Evolutionary conservation across 768 basidiomycete species (phyloP).

Genomic region (Cystofilobasidium ferigula): DNA sequence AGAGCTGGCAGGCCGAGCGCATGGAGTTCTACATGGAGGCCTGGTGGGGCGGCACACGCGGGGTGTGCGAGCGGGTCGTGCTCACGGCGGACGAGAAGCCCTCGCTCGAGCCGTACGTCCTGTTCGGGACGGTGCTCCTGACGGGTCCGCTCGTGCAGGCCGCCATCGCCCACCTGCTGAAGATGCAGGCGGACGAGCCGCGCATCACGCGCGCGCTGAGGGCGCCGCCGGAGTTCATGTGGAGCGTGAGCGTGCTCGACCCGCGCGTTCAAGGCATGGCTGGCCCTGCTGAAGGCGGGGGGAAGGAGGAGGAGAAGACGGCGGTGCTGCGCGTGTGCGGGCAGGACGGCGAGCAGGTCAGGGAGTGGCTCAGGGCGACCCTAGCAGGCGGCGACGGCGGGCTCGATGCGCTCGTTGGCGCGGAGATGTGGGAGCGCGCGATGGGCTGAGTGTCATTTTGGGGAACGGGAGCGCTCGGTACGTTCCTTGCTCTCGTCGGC

Average conservation of each 20-base stretch:
- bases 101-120: slow-evolving; percentile 15
- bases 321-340: slow-evolving; percentile 21
- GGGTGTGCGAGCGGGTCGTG: slow-evolving; percentile 18
- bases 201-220: slow-evolving; percentile 7
- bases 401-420: slow-evolving; percentile 6
- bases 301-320: slow-evolving; percentile 15
- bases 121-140: slow-evolving; percentile 18
- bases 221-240: background rate
- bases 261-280: background rate
- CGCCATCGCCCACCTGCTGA: slow-evolving; percentile 8
- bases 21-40: slow-evolving; percentile 25
- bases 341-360: slow-evolving; percentile 19
- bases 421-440: slow-evolving; percentile 23
- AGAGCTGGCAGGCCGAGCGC: slow-evolving; percentile 23
- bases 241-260: slow-evolving; percentile 15
- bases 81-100: slow-evolving; percentile 4
- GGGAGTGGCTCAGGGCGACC: slow-evolving; percentile 7
- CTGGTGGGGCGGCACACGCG: slow-evolving; percentile 19
- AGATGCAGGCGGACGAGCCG: slow-evolving; percentile 12
- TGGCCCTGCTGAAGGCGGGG: background rate
- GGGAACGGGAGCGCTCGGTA: no score
- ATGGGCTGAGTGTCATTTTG: background rate
- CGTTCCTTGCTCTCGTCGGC: no score
- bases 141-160: slow-evolving; percentile 19
- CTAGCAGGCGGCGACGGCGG: background rate